A percentile compares a stretch with the other conserved stretches of the same genome.
These are phyloP conservation scores for Aspergillus sparsus DNA, from an alignment of 495 filamentous ascomycete species.

Conservation along the genomic window DNA sequence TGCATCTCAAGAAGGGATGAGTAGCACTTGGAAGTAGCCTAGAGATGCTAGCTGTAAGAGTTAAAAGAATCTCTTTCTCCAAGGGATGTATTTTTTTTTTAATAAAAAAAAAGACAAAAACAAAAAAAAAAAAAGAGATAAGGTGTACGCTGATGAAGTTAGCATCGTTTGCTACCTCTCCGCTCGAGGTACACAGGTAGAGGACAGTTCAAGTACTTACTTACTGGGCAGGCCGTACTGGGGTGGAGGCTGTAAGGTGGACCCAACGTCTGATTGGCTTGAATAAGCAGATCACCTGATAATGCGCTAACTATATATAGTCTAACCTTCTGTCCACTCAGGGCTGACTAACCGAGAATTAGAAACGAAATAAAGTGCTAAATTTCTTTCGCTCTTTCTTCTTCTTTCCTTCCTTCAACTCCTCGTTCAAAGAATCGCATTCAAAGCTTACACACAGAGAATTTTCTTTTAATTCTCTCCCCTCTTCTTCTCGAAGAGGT, in stretches of 20 bases:
- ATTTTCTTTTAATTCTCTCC: slow-evolving; percentile 31
- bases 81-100: too few relatives aligned
- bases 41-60: too few relatives aligned
- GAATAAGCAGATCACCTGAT: slow-evolving; percentile 19
- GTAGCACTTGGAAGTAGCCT: too few relatives aligned
- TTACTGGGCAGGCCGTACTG: too few relatives aligned
- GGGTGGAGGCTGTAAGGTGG: neutral
- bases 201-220: too few relatives aligned
- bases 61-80: too few relatives aligned
- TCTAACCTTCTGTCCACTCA: slow-evolving; percentile 26
- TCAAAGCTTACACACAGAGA: slow-evolving; percentile 97
- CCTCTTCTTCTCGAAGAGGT: slow-evolving; percentile 41
- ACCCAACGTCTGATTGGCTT: neutral
- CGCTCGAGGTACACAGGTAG: too few relatives aligned
- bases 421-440: slow-evolving; percentile 99
- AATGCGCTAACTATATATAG: slow-evolving; percentile 17
- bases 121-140: too few relatives aligned
- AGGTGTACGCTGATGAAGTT: too few relatives aligned
- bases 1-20: too few relatives aligned
- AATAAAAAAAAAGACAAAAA: too few relatives aligned
- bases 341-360: slow-evolving; percentile 21
- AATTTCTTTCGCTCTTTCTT: slow-evolving; percentile 24
- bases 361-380: slow-evolving; percentile 29
- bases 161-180: too few relatives aligned
- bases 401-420: slow-evolving; percentile 55